Evolutionary conservation across 345 rosid genomes (phyloP).

Genomic region (Eucalyptus grandis): DNA sequence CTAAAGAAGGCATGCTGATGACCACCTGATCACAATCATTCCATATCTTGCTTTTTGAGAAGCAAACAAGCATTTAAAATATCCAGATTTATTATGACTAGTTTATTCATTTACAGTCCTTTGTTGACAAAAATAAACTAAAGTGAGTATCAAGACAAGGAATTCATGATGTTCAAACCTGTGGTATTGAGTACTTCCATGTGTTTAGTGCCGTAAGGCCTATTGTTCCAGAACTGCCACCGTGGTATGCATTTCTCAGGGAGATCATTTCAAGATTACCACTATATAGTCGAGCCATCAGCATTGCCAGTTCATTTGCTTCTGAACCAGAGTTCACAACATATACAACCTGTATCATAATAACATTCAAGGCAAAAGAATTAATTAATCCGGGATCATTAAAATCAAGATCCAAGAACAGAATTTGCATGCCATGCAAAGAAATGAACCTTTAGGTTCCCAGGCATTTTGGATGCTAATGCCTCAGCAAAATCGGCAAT

Average conservation of each 20-base stretch:
- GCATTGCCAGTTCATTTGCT: slow-evolving; percentile 91
- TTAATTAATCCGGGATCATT: not conserved
- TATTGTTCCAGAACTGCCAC: slow-evolving; percentile 85
- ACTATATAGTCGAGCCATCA: slow-evolving; percentile 85
- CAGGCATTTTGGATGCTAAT: slow-evolving; percentile 84
- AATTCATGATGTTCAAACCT: slow-evolving; percentile 32
- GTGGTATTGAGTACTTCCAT: slow-evolving; percentile 90
- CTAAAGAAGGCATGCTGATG: not conserved
- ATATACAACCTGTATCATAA: slow-evolving; percentile 55
- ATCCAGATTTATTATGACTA: not conserved
- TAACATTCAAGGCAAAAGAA: not conserved
- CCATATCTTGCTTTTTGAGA: not conserved
- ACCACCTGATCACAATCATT: not conserved
- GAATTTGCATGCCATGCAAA: not conserved
- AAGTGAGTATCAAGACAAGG: not conserved
- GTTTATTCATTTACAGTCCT: not conserved
- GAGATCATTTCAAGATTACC: slow-evolving; percentile 88
- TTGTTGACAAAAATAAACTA: not conserved
- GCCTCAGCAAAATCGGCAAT: slow-evolving; percentile 89
- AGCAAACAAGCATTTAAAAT: not conserved
- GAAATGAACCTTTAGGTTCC: slow-evolving; percentile 59
- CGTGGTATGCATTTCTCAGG: slow-evolving; percentile 91
- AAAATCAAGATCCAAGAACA: not conserved
- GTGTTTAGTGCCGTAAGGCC: slow-evolving; percentile 88
- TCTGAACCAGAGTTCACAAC: slow-evolving; percentile 91